Base-by-base conservation (phyloP, 2,329 filamentous ascomycete species). In the Oidium heveae region DNA sequence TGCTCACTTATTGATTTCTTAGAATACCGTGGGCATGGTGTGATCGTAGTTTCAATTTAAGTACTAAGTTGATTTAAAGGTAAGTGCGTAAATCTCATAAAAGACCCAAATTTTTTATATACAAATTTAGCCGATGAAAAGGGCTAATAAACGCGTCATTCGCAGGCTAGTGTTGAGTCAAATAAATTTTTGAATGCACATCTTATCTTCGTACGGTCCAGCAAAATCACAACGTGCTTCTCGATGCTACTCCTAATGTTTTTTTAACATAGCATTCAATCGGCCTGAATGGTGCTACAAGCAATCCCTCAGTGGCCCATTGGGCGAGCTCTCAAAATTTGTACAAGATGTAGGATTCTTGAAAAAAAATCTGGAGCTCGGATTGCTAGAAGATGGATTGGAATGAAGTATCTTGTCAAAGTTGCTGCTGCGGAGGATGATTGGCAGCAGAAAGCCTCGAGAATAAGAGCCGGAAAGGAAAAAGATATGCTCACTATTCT, bases 401-500 rank as follows among this genome's bases (percentile, higher is more conserved):
- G 59, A 9, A 58, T 55, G 52, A 63, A 63, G 36, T 71, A 69
- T 33, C 56, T 74, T 24, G 57, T 58, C 12, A 67, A 65, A 52
- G 52, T 59, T 8, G 62, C 59, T 15, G 59, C 61, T 51, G 64
- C 64, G 2, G 60, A 64, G 55, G 13, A 57, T 12, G 62, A 68
- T 20, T 82, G 79, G 77, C 60, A 68, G 16, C 58, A 66, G 49
- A 66, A 67, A 53, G 74, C 75, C 2, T 56, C 66, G 37, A 61
- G 64, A 56, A 78, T 82, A 47, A 49, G 68, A 53, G 64, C 66
- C 0, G 78, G 79, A 47, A 67, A 74, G 59, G 55, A 65, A 51
- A 68, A 68, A 47, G 69, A 76, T 58, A 72, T 81, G 54, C 77
- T 83, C 68, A 74, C 77, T 54, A 61, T 81, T 18, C 70, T 91